Conservation (phyloP, 2,329 filamentous ascomycete species). For the Pyrenophora graminea region DNA sequence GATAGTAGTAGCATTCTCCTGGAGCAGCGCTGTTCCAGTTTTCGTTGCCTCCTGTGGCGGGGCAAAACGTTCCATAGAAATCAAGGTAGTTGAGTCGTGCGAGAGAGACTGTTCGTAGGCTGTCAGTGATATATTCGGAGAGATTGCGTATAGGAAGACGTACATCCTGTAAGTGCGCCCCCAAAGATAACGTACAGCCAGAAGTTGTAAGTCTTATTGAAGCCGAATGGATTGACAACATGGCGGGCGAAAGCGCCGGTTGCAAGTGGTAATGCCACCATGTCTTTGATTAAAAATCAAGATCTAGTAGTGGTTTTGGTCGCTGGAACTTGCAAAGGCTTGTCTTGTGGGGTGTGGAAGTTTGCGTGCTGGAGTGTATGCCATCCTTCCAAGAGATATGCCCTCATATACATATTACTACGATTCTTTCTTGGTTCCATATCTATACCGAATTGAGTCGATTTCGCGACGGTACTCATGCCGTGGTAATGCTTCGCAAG, state of each 20-base stretch:
- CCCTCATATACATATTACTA: background rate
- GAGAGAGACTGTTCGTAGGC: constrained; percentile 45
- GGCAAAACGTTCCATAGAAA: constrained; percentile 44
- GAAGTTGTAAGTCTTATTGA: constrained; percentile 63
- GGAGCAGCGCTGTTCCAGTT: constrained; percentile 39
- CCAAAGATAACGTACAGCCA: constrained; percentile 49
- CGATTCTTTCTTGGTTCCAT: background rate
- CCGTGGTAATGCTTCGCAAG: background rate
- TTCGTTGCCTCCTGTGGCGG: background rate
- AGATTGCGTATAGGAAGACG: background rate
- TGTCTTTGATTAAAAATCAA: background rate
- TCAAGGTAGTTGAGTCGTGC: constrained; percentile 56
- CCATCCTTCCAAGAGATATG: background rate
- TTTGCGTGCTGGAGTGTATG: background rate
- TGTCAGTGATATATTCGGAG: constrained; percentile 14
- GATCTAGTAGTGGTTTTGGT: background rate
- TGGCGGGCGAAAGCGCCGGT: constrained; percentile 17
- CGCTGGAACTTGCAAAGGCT: background rate
- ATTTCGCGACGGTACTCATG: constrained; percentile 3
- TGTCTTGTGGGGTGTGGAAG: background rate
- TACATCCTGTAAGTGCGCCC: constrained; percentile 25
- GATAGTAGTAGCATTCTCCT: constrained; percentile 53
- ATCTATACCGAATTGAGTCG: background rate
- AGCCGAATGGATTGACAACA: constrained; percentile 54
- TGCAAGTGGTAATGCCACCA: constrained; percentile 17